These are phyloP conservation scores for Synchytrium microbalum DNA, from an alignment of 371 early-diverging fungal genomes.

Conservation along the genomic window DNA sequence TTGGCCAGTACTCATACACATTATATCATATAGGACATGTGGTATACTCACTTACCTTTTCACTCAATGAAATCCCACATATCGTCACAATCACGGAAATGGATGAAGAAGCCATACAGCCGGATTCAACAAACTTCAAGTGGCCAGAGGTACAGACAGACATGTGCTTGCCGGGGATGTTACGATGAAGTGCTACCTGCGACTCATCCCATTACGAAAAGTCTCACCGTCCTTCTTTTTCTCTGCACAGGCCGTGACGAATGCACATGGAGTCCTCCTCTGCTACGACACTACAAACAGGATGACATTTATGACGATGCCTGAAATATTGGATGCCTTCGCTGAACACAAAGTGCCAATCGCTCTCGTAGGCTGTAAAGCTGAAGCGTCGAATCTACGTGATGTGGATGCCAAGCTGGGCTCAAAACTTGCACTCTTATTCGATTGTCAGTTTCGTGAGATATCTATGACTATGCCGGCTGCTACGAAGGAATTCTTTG, in stretches of 20 bases:
- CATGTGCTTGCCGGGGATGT: no score
- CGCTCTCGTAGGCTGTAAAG: constrained; percentile 16
- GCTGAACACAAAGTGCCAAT: constrained; percentile 12
- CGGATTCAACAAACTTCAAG: not conserved
- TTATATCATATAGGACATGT: not conserved
- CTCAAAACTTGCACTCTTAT: constrained; percentile 15
- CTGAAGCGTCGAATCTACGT: constrained; percentile 3
- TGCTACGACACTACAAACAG: constrained; percentile 17
- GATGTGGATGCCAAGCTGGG: constrained; percentile 19
- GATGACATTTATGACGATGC: constrained; percentile 15
- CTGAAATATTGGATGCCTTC: constrained; percentile 14
- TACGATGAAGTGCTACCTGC: no score
- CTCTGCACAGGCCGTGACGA: not conserved
- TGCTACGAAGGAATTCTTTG: constrained; percentile 4
- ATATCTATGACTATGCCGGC: constrained; percentile 3
- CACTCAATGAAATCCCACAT: not conserved
- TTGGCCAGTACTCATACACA: not conserved
- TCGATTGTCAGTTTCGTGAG: constrained; percentile 15
- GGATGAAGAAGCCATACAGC: not conserved
- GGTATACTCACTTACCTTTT: not conserved
- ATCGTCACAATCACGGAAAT: not conserved
- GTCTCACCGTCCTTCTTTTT: no score
- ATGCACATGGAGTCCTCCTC: constrained; percentile 15
- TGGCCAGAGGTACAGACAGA: not conserved
- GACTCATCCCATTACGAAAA: not conserved